Base-by-base conservation (phyloP, 805 yeast species). In the Saccharomycopsis capsularis region DNA sequence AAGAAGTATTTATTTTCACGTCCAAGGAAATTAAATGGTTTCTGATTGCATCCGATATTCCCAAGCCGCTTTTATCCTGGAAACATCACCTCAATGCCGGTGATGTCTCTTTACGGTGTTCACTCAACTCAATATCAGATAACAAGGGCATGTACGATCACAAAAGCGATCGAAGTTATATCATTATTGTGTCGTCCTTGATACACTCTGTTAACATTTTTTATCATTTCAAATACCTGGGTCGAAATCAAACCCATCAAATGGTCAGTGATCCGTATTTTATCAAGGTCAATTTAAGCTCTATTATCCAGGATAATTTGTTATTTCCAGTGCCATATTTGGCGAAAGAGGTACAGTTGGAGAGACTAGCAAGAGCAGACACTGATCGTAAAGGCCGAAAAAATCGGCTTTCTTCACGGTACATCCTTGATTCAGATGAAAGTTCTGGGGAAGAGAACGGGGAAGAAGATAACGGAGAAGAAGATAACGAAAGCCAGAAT, bases 21-120 rank as follows among this genome's bases (percentile, higher is more conserved):
- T 73, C 88, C 0, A 76, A 73, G 49, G 90, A 85, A 56, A 45
- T 89, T 5, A 72, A 78, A 56, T 82, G 18, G 67, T 63, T 18
- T 53, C 67, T 11, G 42, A 56, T 2, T 13, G 24, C 38, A 34
- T 18, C 13, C 18, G 18, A 34, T n/a, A 16, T 18, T 16, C 19
- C 18, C 18, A 9, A 64, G 27, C 69, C 84, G 50, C 51, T 76
- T 2, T 57, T 87, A 1, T 75, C 90, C 0, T 85, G 95, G 90
- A 82, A 81, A 52, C 96, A 88, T 62, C 75, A 66, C 52, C 62
- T 84, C 21, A 71, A 73, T 39, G 69, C 74, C 5, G 54, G 60
- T 0, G 95, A 86, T 56, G 72, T 74, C 1, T 71, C 86, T 0
- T 56, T 81, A 47, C 65, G 43, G 40, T 49, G 44, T 41, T 41